Evolutionary conservation across 805 yeast genomes (phyloP), one percentile per base, ranked within the genome.

Genomic region (Debaryomyces tyrocola): DNA sequence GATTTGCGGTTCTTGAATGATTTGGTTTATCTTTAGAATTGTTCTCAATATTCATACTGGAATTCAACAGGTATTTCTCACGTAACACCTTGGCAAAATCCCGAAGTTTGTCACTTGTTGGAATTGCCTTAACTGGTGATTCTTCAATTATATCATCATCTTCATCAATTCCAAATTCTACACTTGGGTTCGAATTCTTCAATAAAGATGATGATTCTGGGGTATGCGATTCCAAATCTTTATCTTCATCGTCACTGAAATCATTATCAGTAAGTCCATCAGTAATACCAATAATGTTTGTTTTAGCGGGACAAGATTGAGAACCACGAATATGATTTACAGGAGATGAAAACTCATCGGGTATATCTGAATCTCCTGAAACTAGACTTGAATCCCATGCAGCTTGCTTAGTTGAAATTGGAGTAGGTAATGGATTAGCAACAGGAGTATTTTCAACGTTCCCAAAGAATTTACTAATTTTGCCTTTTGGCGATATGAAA

Each of bases 91-190:
- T 33, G 18, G 54, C 48, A 36, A 56, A 49, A 6, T 37, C 35
- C 11, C 18, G 35, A n/a, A 48, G 33, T 17, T 50, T 31, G 36
- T 41, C 29, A 37, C 33, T 9, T 40, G 35, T 10, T 20, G 27
- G 38, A 35, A 15, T 36, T 3, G 36, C 33, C 40, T 70, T 71
- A 6, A 65, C 56, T 4, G 77, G 76, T 3, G 77, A 70, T 48
- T 71, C 76, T 43, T 71, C 77, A 8, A 71, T 59, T 27, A 67
- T 73, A 37, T 69, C 68, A 33, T 66, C 70, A 24, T 62, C 60
- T 6, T 60, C 66, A 17, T 63, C 67, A 15, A 62, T 53, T 8
- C 52, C 63, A 40, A 42, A 59, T 14, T 48, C 11, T 9, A 12
- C 28, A 4, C 29, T 20, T 15, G 21, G n/a, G n/a, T 17, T 35